Base-by-base conservation (phyloP, 192 early-diverging fungal genomes). In the Linnemannia elongata region DNA sequence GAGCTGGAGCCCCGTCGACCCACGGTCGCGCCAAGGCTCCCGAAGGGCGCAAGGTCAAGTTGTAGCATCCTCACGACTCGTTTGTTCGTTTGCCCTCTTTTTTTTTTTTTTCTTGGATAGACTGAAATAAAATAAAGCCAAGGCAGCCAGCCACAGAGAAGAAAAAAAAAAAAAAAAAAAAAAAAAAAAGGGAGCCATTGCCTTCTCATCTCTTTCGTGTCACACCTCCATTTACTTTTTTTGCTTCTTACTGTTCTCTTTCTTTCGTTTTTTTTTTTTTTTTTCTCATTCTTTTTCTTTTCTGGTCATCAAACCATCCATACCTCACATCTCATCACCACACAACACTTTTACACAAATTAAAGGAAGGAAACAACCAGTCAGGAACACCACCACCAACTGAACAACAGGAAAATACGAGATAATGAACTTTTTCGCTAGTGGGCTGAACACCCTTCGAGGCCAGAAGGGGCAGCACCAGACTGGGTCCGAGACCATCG, bases 401-500 rank as follows among this genome's bases (percentile, higher is more conserved):
- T 52, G 35, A 55, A 72, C 30, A 30, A 33, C 54, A 80, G 30
- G 27, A 66, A 42, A 30, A 33, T 41, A 74, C 20, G 27, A 66
- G 42, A 63, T 33, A 94, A 94, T 94, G 94, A 91, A 93, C 72
- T 93, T 93, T 76, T 89, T 94, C 70, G 87, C 90, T 27, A 89
- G 90, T 74, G 94, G 94, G 12, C 74, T 82, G 76, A 92, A 88
- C 75, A 93, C 93, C 36, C 80, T 95, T 12, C 60, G 92, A 70
- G 94, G 94, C 13, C 93, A 94, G 63, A 93, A 90, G 75, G 93
- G 93, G 0, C 93, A 91, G 63, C 90, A 91, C 36, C 93, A 94
- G 72, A 90, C 92, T 18, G 93, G 90, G 8, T 88, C 90, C 35
- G 96, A 97, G 74, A 97, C 97, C 39, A 93, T 99, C 79, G 94